These are phyloP conservation scores for Pseudogymnoascus sp. DNA, from an alignment of 2,329 filamentous ascomycete genomes.

Conservation along the genomic window DNA sequence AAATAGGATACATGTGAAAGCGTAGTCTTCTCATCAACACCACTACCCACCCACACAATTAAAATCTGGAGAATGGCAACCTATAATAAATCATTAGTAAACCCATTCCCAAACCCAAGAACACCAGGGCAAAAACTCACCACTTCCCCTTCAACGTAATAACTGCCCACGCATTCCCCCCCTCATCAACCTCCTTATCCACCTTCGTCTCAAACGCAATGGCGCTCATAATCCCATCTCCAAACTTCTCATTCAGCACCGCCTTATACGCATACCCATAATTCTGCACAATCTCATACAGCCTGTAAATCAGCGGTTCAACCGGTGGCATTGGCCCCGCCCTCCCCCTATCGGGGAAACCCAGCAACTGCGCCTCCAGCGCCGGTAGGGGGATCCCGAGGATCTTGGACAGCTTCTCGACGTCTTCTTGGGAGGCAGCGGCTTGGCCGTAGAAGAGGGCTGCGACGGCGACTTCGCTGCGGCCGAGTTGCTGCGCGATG, in stretches of 20 bases:
- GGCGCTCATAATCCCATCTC: constrained; percentile 93
- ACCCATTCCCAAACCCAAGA: not conserved
- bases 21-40: not conserved
- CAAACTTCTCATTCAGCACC: constrained; percentile 89
- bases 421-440: constrained; percentile 61
- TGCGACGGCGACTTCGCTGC: constrained; percentile 80
- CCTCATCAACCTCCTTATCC: constrained; percentile 84
- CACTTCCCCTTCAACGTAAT: constrained; percentile 53
- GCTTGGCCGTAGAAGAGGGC: constrained; percentile 89
- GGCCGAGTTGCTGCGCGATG: constrained; percentile 65
- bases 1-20: not conserved
- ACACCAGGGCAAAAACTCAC: constrained; percentile 10
- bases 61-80: constrained; percentile 14
- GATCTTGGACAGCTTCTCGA: constrained; percentile 55
- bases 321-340: constrained; percentile 75
- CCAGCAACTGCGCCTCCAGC: constrained; percentile 56
- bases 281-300: constrained; percentile 94
- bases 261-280: constrained; percentile 96
- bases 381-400: constrained; percentile 50
- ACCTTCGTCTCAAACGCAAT: constrained; percentile 87
- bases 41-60: not conserved
- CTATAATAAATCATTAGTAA: constrained; percentile 2
- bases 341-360: constrained; percentile 73
- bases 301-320: constrained; percentile 79
- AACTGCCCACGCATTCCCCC: constrained; percentile 73